Evolutionary conservation across 164 flowering plant genomes (phyloP), one percentile per base, ranked within the genome.

Genomic region (Litsea cubeba): DNA sequence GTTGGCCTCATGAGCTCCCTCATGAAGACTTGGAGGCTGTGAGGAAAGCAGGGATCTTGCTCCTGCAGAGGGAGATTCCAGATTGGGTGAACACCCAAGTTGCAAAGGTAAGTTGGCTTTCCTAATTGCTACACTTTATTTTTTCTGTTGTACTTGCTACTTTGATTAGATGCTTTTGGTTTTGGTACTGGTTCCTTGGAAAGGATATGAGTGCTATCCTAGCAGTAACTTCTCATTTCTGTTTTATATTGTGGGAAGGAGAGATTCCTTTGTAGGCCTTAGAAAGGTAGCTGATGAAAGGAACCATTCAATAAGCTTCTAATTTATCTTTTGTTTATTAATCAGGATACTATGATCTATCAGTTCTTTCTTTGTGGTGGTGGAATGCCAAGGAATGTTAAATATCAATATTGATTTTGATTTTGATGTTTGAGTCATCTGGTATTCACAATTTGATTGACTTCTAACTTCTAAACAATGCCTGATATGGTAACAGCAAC

Each of bases 11-110:
- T n/a, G 65, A 50, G 28, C 54, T 91, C 8, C 6, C 71, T 15
- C 86, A 80, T 46, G 77, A 74, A 71, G 87, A 87, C 66, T 79
- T 90, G 84, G 87, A 88, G 77, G 77, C 88, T 25, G 88, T 95
- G 35, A 83, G 79, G 72, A 86, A 77, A 51, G 99, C 95, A 68
- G 98, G 98, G 75, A 85, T 91, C 81, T 85, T 95, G 67, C 81
- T 95, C 84, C 90, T 93, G 70, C 98, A 95, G 84, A 87, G 98
- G 82, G 99, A 95, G 78, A 90, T 95, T 66, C 98, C 99, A 50
- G 98, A 95, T 88, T 82, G 74, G 32, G 97, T 95, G 51, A 95
- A 95, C 70, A 85, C 90, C 79, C 96, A 92, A 79, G 97, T 93
- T 78, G 99, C 98, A 1, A 88, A 93, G 97, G 98, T 95, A 1